A percentile compares a stretch with the other conserved stretches of the same genome.
phyloP scores from a whole-genome alignment of 495 filamentous ascomycete genomes.

The Rhypophila decipiens region DNA sequence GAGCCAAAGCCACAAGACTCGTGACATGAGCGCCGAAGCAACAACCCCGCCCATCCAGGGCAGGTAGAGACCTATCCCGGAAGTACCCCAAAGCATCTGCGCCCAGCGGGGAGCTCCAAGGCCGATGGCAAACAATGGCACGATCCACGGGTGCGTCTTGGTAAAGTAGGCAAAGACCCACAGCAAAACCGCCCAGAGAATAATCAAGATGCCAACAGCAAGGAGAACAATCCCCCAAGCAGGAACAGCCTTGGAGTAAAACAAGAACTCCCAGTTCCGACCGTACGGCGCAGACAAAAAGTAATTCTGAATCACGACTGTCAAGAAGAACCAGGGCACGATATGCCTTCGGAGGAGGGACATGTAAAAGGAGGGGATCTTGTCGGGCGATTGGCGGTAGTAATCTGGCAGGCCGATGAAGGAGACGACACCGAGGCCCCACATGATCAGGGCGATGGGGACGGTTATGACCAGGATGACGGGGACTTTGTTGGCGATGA shows the following conservation, averaged over 20 bases:
- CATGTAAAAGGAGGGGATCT: constrained; percentile 55
- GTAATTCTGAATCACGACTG: constrained; percentile 60
- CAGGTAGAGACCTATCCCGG: constrained; percentile 48
- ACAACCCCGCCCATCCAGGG: constrained; percentile 48
- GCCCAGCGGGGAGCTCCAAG: constrained; percentile 56
- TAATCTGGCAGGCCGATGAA: constrained; percentile 56
- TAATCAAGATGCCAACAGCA: constrained; percentile 41
- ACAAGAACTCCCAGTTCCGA: constrained; percentile 56
- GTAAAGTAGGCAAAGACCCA: constrained; percentile 38
- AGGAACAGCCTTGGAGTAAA: constrained; percentile 39
- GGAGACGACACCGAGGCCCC: constrained; percentile 42
- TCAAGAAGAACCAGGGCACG: constrained; percentile 48
- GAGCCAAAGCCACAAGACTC: constrained; percentile 56
- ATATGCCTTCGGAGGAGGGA: constrained; percentile 44
- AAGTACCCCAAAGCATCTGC: constrained; percentile 56
- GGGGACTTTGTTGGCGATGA: constrained; percentile 21
- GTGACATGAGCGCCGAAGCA: constrained; percentile 40
- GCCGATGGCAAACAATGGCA: constrained; percentile 55
- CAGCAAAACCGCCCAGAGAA: constrained; percentile 53
- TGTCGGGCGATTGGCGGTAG: constrained; percentile 61
- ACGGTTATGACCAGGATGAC: constrained; percentile 39
- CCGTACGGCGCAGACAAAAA: constrained; percentile 54
- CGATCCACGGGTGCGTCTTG: constrained; percentile 49
- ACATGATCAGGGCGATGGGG: constrained; percentile 47
- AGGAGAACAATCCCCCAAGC: constrained; percentile 43